A percentile compares a stretch with the other conserved stretches of the same genome.
Conservation (phyloP, 108 stramenopile species). For the Stephanodiscus minutulus region DNA sequence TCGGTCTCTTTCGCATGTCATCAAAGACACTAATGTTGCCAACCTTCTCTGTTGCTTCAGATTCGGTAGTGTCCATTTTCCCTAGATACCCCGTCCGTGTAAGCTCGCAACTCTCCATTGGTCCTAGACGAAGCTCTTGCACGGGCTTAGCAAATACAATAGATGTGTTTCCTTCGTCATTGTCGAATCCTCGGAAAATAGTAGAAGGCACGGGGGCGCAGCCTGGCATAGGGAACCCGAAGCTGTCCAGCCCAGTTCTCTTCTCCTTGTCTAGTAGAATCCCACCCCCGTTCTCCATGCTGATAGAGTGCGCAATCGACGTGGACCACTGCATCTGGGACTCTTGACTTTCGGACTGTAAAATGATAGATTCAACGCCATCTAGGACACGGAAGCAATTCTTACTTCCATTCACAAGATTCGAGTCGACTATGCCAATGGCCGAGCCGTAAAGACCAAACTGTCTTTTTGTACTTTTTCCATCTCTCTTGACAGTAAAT, state of each 20-base stretch:
- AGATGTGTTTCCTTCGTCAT: background rate
- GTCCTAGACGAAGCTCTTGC: slow-evolving; percentile 16
- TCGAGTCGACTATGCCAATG: slow-evolving; percentile 24
- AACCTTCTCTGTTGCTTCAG: slow-evolving; percentile 20
- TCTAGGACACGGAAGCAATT: slow-evolving; percentile 35
- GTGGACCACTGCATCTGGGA: slow-evolving; percentile 36
- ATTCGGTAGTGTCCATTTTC: slow-evolving; percentile 7
- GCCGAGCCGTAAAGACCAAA: slow-evolving; percentile 44
- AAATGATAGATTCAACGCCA: slow-evolving; percentile 25
- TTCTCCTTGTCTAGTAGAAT: slow-evolving; percentile 35
- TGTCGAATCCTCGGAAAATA: background rate
- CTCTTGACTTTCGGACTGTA: slow-evolving; percentile 16
- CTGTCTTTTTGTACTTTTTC: slow-evolving; percentile 23
- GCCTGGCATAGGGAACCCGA: background rate
- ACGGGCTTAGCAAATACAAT: slow-evolving; percentile 7
- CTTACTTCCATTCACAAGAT: slow-evolving; percentile 9
- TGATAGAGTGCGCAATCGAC: slow-evolving; percentile 32
- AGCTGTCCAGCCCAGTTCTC: slow-evolving; percentile 8
- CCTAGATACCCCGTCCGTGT: background rate
- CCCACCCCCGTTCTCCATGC: slow-evolving; percentile 45
- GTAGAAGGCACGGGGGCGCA: slow-evolving; percentile 2
- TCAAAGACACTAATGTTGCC: slow-evolving; percentile 6
- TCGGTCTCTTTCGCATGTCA: background rate
- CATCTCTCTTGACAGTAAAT: slow-evolving; percentile 32
- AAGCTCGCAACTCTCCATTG: background rate